Conservation (phyloP, 2,329 filamentous ascomycete species). For the Monosporascus sp. region DNA sequence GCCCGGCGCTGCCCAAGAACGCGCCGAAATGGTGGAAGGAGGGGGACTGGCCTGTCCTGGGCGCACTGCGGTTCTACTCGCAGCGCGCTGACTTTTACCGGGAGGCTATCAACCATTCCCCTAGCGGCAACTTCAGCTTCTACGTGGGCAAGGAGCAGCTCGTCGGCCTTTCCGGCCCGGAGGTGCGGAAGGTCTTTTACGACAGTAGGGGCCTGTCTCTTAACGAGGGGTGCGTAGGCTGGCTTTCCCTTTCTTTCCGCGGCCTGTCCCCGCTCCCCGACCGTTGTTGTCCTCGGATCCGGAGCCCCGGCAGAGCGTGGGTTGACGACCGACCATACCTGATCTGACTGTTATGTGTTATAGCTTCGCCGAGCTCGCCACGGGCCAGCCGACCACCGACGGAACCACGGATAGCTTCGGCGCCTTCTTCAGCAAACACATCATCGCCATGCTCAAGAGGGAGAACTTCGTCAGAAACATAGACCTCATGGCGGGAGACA, state of each 20-base stretch:
- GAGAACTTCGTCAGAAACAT: conserved; percentile 35
- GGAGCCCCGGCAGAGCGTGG: too few species aligned
- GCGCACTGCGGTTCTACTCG: conserved; percentile 38
- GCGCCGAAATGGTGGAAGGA: conserved; percentile 20
- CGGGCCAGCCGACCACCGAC: conserved; percentile 10
- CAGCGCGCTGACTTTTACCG: conserved; percentile 37
- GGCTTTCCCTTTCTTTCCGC: too few species aligned
- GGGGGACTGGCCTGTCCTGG: conserved; percentile 33
- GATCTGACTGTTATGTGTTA: neutral
- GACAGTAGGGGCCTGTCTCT: conserved; percentile 40
- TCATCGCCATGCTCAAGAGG: conserved; percentile 31
- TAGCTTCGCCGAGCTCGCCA: conserved; percentile 20
- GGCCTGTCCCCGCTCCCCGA: too few species aligned
- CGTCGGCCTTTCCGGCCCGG: conserved; percentile 37
- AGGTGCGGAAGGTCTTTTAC: conserved; percentile 40
- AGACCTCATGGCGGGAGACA: conserved; percentile 37
- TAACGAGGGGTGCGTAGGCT: conserved; percentile 31
- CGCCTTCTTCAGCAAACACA: conserved; percentile 23
- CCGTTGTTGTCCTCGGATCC: too few species aligned
- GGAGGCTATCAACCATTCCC: conserved; percentile 22
- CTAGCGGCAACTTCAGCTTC: conserved; percentile 44
- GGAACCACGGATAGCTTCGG: conserved; percentile 15
- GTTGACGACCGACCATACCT: neutral
- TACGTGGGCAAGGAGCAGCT: conserved; percentile 41
- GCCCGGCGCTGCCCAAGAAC: conserved; percentile 18